These are phyloP conservation scores for Cerioporus squamosus DNA, from an alignment of 1,284 basidiomycete genomes.

Conservation along the genomic window DNA sequence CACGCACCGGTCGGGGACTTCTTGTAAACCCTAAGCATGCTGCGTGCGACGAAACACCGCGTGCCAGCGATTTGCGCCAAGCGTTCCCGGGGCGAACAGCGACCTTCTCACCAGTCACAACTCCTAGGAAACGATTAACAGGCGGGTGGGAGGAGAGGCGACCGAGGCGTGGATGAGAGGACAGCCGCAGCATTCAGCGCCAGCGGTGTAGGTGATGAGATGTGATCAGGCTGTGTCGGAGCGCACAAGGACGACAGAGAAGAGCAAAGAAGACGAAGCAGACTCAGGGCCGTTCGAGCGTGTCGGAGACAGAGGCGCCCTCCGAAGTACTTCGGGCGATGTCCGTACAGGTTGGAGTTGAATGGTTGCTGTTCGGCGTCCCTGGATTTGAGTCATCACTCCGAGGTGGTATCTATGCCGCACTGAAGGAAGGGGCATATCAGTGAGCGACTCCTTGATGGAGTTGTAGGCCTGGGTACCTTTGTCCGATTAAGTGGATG, in stretches of 20 bases:
- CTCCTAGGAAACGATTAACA: too few species aligned
- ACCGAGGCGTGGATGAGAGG: neutral
- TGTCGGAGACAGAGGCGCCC: neutral
- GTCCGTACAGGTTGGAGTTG: too few species aligned
- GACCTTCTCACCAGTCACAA: too few species aligned
- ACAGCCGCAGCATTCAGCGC: neutral
- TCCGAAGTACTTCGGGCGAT: too few species aligned
- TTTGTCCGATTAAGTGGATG: too few species aligned
- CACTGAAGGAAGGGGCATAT: too few species aligned
- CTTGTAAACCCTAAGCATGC: neutral
- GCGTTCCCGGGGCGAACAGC: neutral
- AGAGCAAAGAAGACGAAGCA: neutral
- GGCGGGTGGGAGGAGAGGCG: neutral
- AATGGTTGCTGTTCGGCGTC: too few species aligned
- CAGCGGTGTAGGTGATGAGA: neutral
- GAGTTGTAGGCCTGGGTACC: too few species aligned
- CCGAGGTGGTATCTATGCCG: too few species aligned
- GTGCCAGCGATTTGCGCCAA: conserved; percentile 9
- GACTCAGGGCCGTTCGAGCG: neutral
- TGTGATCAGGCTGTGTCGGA: neutral
- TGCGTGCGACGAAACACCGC: neutral
- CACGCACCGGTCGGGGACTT: neutral
- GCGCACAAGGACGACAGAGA: neutral
- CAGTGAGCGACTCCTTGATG: too few species aligned
- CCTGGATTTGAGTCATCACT: too few species aligned